phyloP scores from a whole-genome alignment of 768 basidiomycete species.

The Leccinellum rugosiceps region DNA sequence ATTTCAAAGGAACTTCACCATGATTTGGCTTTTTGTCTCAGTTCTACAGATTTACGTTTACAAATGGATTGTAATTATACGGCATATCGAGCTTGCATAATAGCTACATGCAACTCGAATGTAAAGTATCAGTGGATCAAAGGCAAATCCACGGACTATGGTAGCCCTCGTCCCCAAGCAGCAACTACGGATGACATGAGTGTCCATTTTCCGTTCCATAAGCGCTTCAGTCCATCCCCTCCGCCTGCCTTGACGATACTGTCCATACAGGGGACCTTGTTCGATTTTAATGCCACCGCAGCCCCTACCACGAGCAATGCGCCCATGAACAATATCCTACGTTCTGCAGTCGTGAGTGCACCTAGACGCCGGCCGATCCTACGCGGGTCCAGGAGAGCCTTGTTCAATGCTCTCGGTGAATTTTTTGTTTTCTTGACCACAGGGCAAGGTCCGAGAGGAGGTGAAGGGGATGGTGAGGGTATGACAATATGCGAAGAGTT shows the following conservation, averaged over 20 bases:
- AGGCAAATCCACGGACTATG: conserved; percentile 9
- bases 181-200: conserved; percentile 21
- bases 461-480: conserved; percentile 26
- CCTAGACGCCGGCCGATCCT: conserved; percentile 20
- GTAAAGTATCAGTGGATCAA: not conserved
- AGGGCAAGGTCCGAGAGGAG: conserved; percentile 2
- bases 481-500: conserved; percentile 23
- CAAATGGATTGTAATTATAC: not conserved
- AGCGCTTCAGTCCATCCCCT: conserved; percentile 21
- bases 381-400: conserved; percentile 12
- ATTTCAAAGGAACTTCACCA: not conserved
- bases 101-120: not conserved
- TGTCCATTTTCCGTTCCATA: conserved; percentile 25
- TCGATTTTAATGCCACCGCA: conserved; percentile 48
- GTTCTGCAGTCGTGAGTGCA: conserved; percentile 27
- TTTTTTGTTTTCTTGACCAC: conserved; percentile 21
- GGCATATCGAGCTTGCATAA: not conserved
- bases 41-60: not conserved
- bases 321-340: conserved; percentile 49
- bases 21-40: not conserved
- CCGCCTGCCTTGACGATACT: conserved; percentile 11
- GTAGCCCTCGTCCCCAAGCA: conserved; percentile 27
- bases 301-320: conserved; percentile 69
- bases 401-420: conserved; percentile 8
- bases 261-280: conserved; percentile 13